Percentiles rank a stretch among this genome's conserved stretches.
These are phyloP conservation scores for Phytophthora vignae DNA, from an alignment of 352 stramenopile genomes.

Conservation along the genomic window DNA sequence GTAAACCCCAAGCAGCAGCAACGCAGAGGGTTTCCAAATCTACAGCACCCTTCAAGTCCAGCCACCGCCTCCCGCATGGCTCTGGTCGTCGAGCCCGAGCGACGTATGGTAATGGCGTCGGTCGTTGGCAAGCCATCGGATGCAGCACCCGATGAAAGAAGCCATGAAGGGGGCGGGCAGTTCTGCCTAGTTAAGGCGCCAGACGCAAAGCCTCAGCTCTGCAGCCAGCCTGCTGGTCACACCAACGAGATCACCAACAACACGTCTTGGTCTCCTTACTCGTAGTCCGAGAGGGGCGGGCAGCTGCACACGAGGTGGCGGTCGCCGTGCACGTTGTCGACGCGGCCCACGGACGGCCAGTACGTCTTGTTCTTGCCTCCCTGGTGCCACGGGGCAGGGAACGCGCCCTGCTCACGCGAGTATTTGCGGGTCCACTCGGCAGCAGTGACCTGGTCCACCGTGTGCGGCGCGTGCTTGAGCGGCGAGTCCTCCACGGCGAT, in stretches of 20 bases:
- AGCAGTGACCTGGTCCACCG: slow-evolving; percentile 93
- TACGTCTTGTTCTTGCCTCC: slow-evolving; percentile 96
- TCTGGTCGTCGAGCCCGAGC: slow-evolving; percentile 33
- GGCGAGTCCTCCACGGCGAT: slow-evolving; percentile 93
- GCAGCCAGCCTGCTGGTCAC: slow-evolving; percentile 18
- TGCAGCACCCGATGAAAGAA: slow-evolving; percentile 10
- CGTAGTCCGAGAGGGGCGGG: slow-evolving; percentile 96
- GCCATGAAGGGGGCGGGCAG: slow-evolving; percentile 23
- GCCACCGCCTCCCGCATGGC: slow-evolving; percentile 16
- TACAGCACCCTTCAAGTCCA: slow-evolving; percentile 19
- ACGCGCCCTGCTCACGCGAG: slow-evolving; percentile 93
- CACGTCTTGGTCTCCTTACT: slow-evolving; percentile 40
- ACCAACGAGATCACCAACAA: slow-evolving; percentile 11
- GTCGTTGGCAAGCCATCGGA: slow-evolving; percentile 27
- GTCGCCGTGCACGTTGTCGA: slow-evolving; percentile 99
- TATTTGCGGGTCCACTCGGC: slow-evolving; percentile 96
- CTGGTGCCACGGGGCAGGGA: slow-evolving; percentile 96
- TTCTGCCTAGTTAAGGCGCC: slow-evolving; percentile 23
- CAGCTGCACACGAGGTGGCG: slow-evolving; percentile 99
- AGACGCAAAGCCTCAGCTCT: slow-evolving; percentile 31
- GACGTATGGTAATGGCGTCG: slow-evolving; percentile 18
- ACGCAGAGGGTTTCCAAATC: slow-evolving; percentile 27
- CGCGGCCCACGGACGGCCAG: slow-evolving; percentile 96
- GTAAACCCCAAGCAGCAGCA: slow-evolving; percentile 6
- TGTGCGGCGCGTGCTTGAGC: slow-evolving; percentile 98